Evolutionary conservation across 768 basidiomycete genomes (phyloP).

Genomic region (Termitomyces sp.): DNA sequence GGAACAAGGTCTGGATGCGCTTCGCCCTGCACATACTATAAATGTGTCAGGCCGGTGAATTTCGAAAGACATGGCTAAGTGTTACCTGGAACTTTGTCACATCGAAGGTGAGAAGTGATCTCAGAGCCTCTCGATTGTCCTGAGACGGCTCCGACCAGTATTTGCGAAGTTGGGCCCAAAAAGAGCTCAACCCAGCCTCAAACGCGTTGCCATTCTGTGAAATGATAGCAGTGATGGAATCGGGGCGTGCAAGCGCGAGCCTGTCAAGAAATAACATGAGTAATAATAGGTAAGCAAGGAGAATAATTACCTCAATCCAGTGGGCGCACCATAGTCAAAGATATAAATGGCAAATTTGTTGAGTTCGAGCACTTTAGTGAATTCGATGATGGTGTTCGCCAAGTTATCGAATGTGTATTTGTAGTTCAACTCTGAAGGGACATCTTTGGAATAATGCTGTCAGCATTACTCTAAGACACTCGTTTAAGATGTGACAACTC

Average conservation of each 20-base stretch:
- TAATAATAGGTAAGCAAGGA: background rate
- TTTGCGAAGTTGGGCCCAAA: constrained; percentile 34
- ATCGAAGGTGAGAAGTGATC: constrained; percentile 20
- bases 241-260: constrained; percentile 38
- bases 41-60: too few relatives aligned
- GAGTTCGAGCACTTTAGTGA: constrained; percentile 39
- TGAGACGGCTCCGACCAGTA: constrained; percentile 28
- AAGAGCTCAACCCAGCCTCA: constrained; percentile 37
- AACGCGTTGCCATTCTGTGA: constrained; percentile 49
- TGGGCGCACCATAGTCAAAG: constrained; percentile 47
- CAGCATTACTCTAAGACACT: background rate
- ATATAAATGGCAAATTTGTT: constrained; percentile 40
- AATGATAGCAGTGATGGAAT: constrained; percentile 40
- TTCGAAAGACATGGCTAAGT: too few relatives aligned
- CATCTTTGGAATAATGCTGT: constrained; percentile 3
- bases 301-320: constrained; percentile 22
- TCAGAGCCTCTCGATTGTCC: constrained; percentile 24
- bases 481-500: background rate
- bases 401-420: constrained; percentile 39
- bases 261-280: constrained; percentile 11
- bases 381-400: constrained; percentile 33
- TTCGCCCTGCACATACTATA: too few relatives aligned
- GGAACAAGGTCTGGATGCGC: too few relatives aligned
- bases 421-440: constrained; percentile 32
- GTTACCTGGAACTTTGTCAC: constrained; percentile 33